These are phyloP conservation scores for Anthoceros angustus DNA, from an alignment of 225 moss, liverwort and hornwort genomes.

Conservation along the genomic window DNA sequence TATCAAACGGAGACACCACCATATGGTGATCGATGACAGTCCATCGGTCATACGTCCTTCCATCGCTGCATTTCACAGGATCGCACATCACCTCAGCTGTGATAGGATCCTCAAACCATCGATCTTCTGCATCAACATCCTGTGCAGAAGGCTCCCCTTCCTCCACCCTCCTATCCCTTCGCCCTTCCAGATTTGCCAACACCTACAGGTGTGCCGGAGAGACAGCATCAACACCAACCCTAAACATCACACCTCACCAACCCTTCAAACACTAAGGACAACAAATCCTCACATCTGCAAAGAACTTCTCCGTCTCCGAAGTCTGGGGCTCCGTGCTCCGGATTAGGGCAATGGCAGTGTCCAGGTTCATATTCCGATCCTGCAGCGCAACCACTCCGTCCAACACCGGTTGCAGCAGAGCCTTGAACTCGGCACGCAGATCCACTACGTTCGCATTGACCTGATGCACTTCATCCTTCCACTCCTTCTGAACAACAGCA, in stretches of 20 bases:
- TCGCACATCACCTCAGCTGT: constrained; percentile 1
- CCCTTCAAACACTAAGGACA: too few relatives aligned
- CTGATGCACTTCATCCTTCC: neutral
- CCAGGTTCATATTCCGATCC: neutral
- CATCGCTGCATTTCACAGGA: constrained; percentile 1
- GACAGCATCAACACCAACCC: too few relatives aligned
- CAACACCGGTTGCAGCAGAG: neutral
- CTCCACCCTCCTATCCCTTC: neutral
- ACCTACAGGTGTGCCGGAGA: neutral
- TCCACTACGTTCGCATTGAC: neutral
- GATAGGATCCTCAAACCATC: neutral
- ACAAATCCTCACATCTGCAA: neutral
- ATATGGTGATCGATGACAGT: neutral
- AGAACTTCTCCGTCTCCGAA: neutral
- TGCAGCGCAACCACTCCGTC: neutral
- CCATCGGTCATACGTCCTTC: neutral
- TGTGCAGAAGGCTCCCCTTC: neutral
- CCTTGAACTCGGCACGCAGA: neutral
- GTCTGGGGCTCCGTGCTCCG: neutral
- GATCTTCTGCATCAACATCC: neutral
- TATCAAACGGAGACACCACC: neutral
- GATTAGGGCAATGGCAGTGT: neutral
- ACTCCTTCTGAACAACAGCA: neutral
- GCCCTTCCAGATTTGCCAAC: neutral
- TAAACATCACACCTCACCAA: too few relatives aligned